Evolutionary conservation across 805 yeast genomes (phyloP), one percentile per base, ranked within the genome.

Genomic region (Candida corydali): DNA sequence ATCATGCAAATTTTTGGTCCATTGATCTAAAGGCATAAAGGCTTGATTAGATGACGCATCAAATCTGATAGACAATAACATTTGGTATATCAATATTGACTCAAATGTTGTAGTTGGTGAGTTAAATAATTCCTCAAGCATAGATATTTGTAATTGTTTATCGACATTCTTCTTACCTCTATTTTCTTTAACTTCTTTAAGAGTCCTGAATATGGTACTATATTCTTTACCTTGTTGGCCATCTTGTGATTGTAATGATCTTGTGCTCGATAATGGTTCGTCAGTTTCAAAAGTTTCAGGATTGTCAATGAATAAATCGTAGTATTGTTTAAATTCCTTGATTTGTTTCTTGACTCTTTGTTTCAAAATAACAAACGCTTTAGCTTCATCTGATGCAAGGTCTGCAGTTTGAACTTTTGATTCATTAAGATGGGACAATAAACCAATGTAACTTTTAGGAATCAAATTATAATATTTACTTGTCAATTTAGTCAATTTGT

Each of bases 121-220:
- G 17, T 41, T 52, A 38, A 81, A 70, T 44, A 86, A 68, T 32
- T 69, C 70, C 64, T 85, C 95, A 54, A 93, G 70, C 30, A 73
- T 69, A 38, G 67, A 65, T 46, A 88, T 77, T 62, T 91, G 95
- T 60, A 86, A 95, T 44, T 57, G 60, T 45, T 81, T 78, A 60
- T 91, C 96, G 44, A 87, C 83, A 59, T 86, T 88, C 72, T 86
- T 91, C 73, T 89, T 89, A 70, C 98, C 98, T 67, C 98, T 82
- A 34, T 88, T 73, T 62, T 93, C 98, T 42, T 84, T 68, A 39
- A 93, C 80, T 37, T 78, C 62, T 57, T 82, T 76, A 57, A 93
- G 72, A 24, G 84, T 77, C 39, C 79, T 69, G 69, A 89, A 87
- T 39, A 88, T 79, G 14, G 72, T 62, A 41, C 67, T 53, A 48